A percentile compares a stretch with the other conserved stretches of the same genome.
Evolutionary conservation across 495 filamentous ascomycete species (phyloP).

Genomic region (Tirmania nivea): DNA sequence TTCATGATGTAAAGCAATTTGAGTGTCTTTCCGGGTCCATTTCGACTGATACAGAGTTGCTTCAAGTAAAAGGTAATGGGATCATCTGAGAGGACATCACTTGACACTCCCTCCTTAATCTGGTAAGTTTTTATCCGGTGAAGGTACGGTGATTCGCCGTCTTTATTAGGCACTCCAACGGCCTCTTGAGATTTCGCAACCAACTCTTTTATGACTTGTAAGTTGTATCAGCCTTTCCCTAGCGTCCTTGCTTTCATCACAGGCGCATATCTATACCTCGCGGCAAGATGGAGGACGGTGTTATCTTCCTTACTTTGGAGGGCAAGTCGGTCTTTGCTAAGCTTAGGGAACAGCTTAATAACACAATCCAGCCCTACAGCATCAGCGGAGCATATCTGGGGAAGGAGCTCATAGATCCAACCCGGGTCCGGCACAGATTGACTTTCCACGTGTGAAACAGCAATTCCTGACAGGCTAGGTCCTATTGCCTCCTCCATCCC

Average conservation of each 20-base stretch:
- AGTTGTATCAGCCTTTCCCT: not conserved
- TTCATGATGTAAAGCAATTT: conserved; percentile 16
- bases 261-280: not conserved
- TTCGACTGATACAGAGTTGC: not conserved
- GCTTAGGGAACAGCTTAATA: not conserved
- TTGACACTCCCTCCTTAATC: not conserved
- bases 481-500: not conserved
- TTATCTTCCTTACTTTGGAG: not conserved
- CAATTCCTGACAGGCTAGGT: no score
- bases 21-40: conserved; percentile 12
- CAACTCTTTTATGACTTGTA: not conserved
- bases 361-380: not conserved
- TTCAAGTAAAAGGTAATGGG: not conserved
- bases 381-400: not conserved
- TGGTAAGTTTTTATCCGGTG: not conserved
- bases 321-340: not conserved
- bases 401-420: not conserved
- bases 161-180: not conserved
- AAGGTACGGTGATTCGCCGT: not conserved
- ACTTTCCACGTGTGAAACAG: no score
- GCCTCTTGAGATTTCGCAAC: not conserved
- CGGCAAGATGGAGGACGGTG: not conserved
- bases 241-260: not conserved
- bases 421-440: no score
- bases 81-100: not conserved